These are phyloP conservation scores for Anthoceros angustus DNA, from an alignment of 225 moss, liverwort and hornwort genomes.

Conservation along the genomic window DNA sequence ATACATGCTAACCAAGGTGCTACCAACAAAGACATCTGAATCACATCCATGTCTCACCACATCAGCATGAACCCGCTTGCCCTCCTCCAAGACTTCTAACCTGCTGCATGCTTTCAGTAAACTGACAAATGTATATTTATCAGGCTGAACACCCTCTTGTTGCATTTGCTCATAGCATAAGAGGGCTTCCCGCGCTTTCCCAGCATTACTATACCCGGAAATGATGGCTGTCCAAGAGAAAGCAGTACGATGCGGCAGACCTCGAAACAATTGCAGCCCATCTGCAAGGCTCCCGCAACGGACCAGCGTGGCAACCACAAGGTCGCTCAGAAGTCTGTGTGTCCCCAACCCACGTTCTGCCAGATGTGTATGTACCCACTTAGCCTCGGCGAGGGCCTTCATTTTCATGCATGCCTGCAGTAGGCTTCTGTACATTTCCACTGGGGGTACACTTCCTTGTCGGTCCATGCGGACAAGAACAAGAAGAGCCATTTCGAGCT, in stretches of 20 bases:
- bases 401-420: neutral
- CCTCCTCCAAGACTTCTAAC: neutral
- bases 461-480: neutral
- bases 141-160: neutral
- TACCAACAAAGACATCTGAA: neutral
- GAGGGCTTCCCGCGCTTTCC: neutral
- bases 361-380: neutral
- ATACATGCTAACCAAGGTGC: neutral
- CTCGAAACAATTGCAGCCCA: neutral
- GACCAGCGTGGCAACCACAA: neutral
- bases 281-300: neutral
- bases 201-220: neutral
- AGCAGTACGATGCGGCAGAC: neutral
- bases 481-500: too few relatives aligned
- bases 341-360: neutral
- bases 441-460: neutral
- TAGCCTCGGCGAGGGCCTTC: neutral
- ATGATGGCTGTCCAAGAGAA: neutral
- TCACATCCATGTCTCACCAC: neutral
- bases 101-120: neutral
- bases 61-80: slow-evolving; percentile 1
- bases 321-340: neutral
- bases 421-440: neutral
- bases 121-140: neutral
- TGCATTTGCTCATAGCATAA: neutral